Evolutionary conservation across 208 protist species (phyloP), one percentile per base, ranked within the genome.

Genomic region (Acanthamoeba rhysodes): DNA sequence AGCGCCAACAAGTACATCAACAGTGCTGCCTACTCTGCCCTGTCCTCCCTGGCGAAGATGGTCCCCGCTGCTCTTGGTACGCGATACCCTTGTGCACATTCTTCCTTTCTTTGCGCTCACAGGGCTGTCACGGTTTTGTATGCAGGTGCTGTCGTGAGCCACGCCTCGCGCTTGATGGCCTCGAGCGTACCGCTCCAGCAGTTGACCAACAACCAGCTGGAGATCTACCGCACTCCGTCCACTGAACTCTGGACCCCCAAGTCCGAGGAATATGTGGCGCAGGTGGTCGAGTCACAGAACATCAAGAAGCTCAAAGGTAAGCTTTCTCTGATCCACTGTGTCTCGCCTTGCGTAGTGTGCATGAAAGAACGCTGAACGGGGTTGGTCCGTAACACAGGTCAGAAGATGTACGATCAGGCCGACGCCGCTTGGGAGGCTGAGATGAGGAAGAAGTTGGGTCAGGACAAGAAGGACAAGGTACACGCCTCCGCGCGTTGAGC

Each of bases 391-490:
- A 37, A 16, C 32, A 20, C 88, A 93, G 88, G 68, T 27, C 90
- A 94, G 37, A 53, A 64, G 48, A 94, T 94, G 90, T 94, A 94
- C 70, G 68, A 80, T 16, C 66, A 94, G 24, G 90, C 90, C 29
- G 90, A 94, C 50, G 66, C 27, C n/a, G 66, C 48, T 18, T 94
- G 90, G 90, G 90, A 94, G 37, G 90, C 90, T n/a, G 66, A 94
- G 57, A 64, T 94, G 59, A 94, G 64, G 50, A 94, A 94, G 90
- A 80, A 74, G 70, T 34, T 94, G 64, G 90, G 59, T 3, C 85
- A 94, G 57, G 90, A 74, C 27, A 94, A 94, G 90, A n/a, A 94
- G 88, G 88, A 45, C 22, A 53, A 18, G 7, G 7, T 29, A 66
- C 59, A 29, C 59, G 57, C 66, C 55, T 1, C 16, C 37, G 80